Evolutionary conservation across 805 yeast species (phyloP).

Genomic region (Wickerhamiella parazyma): DNA sequence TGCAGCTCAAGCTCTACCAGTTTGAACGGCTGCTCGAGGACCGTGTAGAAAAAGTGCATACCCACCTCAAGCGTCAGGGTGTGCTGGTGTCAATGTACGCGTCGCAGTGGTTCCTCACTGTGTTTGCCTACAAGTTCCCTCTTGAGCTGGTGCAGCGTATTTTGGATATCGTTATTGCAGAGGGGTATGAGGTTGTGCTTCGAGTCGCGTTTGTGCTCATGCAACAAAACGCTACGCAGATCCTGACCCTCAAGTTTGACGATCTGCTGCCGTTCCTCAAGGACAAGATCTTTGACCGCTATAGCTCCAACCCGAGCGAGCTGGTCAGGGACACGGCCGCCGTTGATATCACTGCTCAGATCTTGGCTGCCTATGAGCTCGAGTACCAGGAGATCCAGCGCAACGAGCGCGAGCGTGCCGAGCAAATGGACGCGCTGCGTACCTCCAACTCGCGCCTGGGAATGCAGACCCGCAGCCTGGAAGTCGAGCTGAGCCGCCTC

Average conservation of each 20-base stretch:
- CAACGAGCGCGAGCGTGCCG: constrained; percentile 49
- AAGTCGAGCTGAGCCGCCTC: constrained; percentile 50
- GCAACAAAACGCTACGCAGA: constrained; percentile 46
- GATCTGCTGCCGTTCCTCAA: constrained; percentile 62
- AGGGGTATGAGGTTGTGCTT: constrained; percentile 77
- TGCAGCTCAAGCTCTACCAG: constrained; percentile 72
- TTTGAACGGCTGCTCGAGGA: constrained; percentile 81
- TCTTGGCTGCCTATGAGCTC: constrained; percentile 51
- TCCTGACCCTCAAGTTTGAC: constrained; percentile 60
- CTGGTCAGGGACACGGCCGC: constrained; percentile 69
- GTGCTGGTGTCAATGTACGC: constrained; percentile 91
- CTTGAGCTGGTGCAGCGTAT: constrained; percentile 75
- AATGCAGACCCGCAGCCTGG: constrained; percentile 59
- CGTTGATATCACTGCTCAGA: constrained; percentile 58
- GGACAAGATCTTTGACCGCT: constrained; percentile 61
- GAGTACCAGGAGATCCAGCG: constrained; percentile 67
- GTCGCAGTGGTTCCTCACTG: constrained; percentile 91
- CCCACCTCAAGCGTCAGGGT: constrained; percentile 75
- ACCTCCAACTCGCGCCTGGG: constrained; percentile 58
- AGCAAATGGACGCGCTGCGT: constrained; percentile 45
- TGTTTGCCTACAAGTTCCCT: constrained; percentile 92
- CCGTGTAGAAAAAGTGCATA: constrained; percentile 51
- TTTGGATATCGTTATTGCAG: constrained; percentile 76
- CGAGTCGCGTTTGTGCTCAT: constrained; percentile 75
- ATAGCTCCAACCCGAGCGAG: constrained; percentile 48